A percentile compares a stretch with the other conserved stretches of the same genome.
Evolutionary conservation across 345 rosid species (phyloP).

Genomic region (Corchorus olitorius): DNA sequence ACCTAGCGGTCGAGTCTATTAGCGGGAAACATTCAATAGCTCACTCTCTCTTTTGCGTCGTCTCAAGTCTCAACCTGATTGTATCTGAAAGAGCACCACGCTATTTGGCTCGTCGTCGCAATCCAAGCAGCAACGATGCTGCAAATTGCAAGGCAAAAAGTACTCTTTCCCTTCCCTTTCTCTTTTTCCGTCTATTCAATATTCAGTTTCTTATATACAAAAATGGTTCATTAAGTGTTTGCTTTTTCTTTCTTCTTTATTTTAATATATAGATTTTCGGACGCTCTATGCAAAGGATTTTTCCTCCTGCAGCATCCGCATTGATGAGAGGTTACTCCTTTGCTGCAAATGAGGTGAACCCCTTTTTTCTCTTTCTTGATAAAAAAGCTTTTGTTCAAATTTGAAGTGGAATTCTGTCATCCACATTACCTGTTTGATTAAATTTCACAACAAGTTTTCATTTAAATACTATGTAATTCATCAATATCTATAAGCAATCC

Average conservation of each 20-base stretch:
- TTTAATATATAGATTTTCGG: background rate
- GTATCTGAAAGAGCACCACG: background rate
- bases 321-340: constrained; percentile 15
- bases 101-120: background rate
- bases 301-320: background rate
- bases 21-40: no score
- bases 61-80: background rate
- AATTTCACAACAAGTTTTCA: background rate
- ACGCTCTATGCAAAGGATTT: background rate
- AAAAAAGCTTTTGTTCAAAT: background rate
- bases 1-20: no score
- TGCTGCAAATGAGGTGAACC: constrained; percentile 8
- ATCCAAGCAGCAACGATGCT: background rate
- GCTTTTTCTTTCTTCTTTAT: background rate
- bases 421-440: constrained; percentile 16
- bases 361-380: background rate
- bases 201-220: background rate
- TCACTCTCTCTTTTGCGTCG: background rate
- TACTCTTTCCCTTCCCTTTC: background rate
- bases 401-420: background rate
- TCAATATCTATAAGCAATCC: background rate
- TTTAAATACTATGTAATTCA: background rate
- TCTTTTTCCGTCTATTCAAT: background rate
- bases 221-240: background rate
- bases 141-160: constrained; percentile 9